Conservation (phyloP, 108 stramenopile genomes). For the Schizochytrium sp. region DNA sequence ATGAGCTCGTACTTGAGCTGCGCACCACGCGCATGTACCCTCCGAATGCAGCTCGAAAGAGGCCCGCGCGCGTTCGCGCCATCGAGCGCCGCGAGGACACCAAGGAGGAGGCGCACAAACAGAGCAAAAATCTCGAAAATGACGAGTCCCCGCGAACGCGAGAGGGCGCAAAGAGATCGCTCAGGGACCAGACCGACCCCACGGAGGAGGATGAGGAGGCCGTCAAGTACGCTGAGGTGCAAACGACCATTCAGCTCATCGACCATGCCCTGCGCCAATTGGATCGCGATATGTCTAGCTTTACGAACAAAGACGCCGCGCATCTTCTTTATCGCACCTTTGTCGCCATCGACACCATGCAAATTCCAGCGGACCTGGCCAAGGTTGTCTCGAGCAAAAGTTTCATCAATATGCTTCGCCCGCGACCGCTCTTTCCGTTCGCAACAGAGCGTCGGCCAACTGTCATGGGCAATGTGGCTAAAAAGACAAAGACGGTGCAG, state of each 20-base stretch:
- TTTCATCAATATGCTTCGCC: neutral
- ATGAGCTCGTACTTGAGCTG: neutral
- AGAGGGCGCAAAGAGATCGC: neutral
- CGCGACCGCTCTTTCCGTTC: neutral
- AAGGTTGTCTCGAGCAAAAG: neutral
- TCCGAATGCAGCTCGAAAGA: neutral
- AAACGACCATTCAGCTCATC: neutral
- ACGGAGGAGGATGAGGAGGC: neutral
- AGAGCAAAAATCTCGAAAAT: neutral
- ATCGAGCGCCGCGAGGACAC: too few species aligned
- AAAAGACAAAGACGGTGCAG: neutral
- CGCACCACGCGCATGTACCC: neutral
- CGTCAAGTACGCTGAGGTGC: neutral
- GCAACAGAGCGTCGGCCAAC: neutral
- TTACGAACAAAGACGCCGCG: neutral
- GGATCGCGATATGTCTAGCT: neutral
- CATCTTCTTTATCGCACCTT: neutral
- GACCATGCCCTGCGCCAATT: neutral
- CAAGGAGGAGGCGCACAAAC: too few species aligned
- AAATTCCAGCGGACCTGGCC: neutral
- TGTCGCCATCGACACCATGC: neutral
- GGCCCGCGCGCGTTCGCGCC: neutral
- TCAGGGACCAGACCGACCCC: neutral
- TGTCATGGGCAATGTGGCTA: neutral
- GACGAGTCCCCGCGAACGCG: neutral